Evolutionary conservation across 257 asterid genomes (phyloP).

Genomic region (Nicotiana tomentosiformis): DNA sequence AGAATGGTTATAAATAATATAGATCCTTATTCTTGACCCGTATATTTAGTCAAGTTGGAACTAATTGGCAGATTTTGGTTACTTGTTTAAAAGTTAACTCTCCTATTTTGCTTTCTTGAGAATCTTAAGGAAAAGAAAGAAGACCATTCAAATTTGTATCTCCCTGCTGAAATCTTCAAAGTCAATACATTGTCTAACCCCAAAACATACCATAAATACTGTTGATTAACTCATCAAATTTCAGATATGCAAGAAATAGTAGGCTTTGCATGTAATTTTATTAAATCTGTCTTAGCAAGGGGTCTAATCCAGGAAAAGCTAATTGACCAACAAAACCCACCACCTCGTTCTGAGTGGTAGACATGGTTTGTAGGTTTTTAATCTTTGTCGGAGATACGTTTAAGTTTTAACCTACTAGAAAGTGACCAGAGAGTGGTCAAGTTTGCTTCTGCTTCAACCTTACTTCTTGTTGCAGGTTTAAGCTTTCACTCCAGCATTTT

Average conservation of each 20-base stretch:
- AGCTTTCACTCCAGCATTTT: constrained; percentile 17
- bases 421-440: neutral
- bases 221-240: neutral
- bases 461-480: constrained; percentile 21
- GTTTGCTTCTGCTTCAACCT: neutral
- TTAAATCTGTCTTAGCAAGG: neutral
- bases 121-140: neutral
- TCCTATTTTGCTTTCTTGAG: neutral
- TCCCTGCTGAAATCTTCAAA: neutral
- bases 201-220: neutral
- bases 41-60: neutral
- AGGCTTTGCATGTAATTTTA: neutral
- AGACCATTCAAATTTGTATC: neutral
- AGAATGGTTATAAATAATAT: neutral
- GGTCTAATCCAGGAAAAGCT: neutral
- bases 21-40: neutral
- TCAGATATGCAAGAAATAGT: neutral
- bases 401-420: neutral
- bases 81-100: neutral
- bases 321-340: neutral
- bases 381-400: too few relatives aligned
- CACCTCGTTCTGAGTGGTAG: neutral
- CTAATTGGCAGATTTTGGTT: neutral
- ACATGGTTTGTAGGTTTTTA: too few relatives aligned
- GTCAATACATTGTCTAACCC: neutral